Evolutionary conservation across 176 grass and related monocot species (phyloP).

Genomic region (Echinochloa phyllopogon): DNA sequence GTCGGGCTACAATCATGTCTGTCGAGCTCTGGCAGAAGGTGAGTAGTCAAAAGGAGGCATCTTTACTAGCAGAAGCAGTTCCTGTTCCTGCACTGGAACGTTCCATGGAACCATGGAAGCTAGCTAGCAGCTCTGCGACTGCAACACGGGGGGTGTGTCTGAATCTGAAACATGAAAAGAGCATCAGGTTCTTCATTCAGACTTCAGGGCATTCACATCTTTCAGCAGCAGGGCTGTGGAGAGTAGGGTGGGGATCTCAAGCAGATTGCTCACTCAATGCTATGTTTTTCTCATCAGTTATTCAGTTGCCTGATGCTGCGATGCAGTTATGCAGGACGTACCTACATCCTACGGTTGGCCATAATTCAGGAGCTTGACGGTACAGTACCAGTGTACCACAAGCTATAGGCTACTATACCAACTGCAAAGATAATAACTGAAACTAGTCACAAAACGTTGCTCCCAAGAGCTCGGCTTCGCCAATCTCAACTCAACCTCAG

Average conservation of each 20-base stretch:
- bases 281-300: neutral
- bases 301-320: neutral
- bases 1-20: conserved; percentile 35
- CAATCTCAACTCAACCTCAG: neutral
- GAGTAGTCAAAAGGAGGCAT: conserved; percentile 1
- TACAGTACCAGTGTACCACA: neutral
- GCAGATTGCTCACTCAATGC: conserved; percentile 14
- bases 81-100: conserved; percentile 1
- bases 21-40: conserved; percentile 20
- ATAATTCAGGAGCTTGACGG: neutral
- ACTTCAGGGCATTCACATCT: neutral
- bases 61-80: neutral
- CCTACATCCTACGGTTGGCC: too few relatives aligned
- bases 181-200: neutral
- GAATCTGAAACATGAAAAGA: conserved; percentile 13
- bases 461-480: neutral
- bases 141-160: neutral
- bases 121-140: neutral
- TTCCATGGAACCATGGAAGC: conserved; percentile 21
- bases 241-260: neutral
- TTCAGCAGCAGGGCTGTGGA: neutral
- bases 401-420: neutral
- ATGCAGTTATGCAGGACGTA: neutral
- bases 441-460: neutral
- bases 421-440: neutral